Percentiles rank a stretch among this genome's conserved stretches.
phyloP scores from a whole-genome alignment of 768 basidiomycete species.

The Thelephora ganbajun region DNA sequence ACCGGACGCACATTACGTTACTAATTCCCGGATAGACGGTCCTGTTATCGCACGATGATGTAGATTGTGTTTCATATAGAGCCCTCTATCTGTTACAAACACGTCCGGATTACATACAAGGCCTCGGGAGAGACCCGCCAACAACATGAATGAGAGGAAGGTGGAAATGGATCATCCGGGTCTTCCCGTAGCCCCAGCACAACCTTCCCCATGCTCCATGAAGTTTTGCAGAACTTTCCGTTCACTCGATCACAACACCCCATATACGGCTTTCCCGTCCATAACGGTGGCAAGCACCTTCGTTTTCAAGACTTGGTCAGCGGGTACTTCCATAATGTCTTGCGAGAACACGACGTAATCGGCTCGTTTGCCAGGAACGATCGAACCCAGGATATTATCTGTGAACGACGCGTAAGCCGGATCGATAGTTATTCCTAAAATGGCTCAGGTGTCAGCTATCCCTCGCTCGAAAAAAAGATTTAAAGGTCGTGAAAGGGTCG shows the following conservation, averaged over 20 bases:
- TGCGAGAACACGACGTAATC: constrained; percentile 78
- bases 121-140: neutral
- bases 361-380: constrained; percentile 65
- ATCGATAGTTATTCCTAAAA: constrained; percentile 71
- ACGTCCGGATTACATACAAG: neutral
- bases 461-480: neutral
- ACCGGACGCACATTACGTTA: too few relatives aligned
- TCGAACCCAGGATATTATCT: constrained; percentile 58
- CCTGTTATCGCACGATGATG: too few relatives aligned
- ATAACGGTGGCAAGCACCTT: constrained; percentile 64
- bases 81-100: neutral
- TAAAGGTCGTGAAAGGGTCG: neutral
- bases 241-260: constrained; percentile 16
- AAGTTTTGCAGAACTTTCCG: neutral
- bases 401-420: constrained; percentile 82
- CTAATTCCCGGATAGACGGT: too few relatives aligned
- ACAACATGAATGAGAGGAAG: neutral
- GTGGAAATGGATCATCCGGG: neutral
- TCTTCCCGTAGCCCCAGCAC: neutral
- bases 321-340: constrained; percentile 62
- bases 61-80: neutral
- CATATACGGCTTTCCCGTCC: constrained; percentile 48
- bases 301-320: constrained; percentile 46
- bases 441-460: neutral
- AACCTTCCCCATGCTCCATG: neutral